Evolutionary conservation across 306 rosid genomes (phyloP).

Genomic region (Acmispon strigosus): DNA sequence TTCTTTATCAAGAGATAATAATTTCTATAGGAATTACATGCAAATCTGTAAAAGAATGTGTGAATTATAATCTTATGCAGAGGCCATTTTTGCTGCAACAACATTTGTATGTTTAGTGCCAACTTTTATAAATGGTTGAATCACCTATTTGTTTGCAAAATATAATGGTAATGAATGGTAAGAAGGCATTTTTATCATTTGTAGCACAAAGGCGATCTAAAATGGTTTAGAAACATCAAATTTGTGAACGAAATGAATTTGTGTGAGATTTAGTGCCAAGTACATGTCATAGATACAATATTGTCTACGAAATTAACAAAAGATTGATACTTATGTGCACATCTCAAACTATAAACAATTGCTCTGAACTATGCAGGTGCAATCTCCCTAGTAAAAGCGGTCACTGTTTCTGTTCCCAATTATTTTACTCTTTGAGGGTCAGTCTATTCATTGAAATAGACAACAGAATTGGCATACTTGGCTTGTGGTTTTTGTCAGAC

Average conservation of each 20-base stretch:
- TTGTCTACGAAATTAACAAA: not conserved
- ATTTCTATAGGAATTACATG: too few species aligned
- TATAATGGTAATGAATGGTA: not conserved
- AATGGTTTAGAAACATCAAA: not conserved
- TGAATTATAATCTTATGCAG: too few species aligned
- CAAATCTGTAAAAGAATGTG: too few species aligned
- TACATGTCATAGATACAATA: not conserved
- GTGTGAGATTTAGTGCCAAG: not conserved
- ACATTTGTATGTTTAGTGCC: too few species aligned
- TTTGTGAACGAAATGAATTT: not conserved
- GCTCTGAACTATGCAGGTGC: not conserved
- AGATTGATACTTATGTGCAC: not conserved
- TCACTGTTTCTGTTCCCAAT: not conserved
- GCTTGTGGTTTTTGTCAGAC: slow-evolving; percentile 1
- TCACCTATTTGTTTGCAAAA: not conserved
- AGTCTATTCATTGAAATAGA: not conserved
- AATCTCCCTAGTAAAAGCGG: not conserved
- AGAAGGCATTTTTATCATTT: not conserved
- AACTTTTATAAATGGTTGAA: too few species aligned
- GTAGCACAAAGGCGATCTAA: not conserved
- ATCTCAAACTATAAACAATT: not conserved
- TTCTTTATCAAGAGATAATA: too few species aligned
- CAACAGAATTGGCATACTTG: not conserved
- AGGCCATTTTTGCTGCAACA: too few species aligned
- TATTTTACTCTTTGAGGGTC: not conserved